Evolutionary conservation across 1,139 yeast genomes (phyloP), one percentile per base, ranked within the genome.

Genomic region (Kodamaea derodonti): DNA sequence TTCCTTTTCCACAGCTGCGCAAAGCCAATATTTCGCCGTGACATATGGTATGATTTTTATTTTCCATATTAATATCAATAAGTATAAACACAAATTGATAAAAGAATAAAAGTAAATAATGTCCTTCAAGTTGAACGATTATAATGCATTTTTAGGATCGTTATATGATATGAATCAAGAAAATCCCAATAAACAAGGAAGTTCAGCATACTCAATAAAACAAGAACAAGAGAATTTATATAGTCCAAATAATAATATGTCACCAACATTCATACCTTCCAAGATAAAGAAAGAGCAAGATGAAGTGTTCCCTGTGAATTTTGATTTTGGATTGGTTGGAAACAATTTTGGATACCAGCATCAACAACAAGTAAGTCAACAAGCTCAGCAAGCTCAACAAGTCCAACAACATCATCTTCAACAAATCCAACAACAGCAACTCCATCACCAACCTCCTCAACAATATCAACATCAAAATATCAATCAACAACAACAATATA

Each of bases 61-160:
- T 20, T 26, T 8, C 6, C 14, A n/a, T 26, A 11, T 24, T 24
- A n/a, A n/a, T 24, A n/a, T 24, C 7, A 13, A 9, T 8, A 20
- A 24, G n/a, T 9, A 14, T 26, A n/a, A n/a, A 27, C 16, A 27
- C 14, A n/a, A 14, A 9, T 27, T 16, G 13, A 12, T 30, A 6
- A 7, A 18, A 18, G 22, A 18, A 18, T 7, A 9, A 7, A 18
- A 18, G 22, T 9, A 18, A 16, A 27, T 10, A 14, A 61, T 61
- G 69, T 48, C 64, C 27, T 61, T 56, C 40, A 57, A 47, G 34
- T 35, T 59, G 32, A 56, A 59, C 42, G 66, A 62, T 38, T 62
- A 61, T 37, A 57, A 58, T 42, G 56, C 61, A 7, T 62, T 55
- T 35, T 43, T 61, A 38, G 46, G 56, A 5, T 54, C 64, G 4